These are phyloP conservation scores for Cyclocybe aegerita DNA, from an alignment of 768 basidiomycete genomes.

Conservation along the genomic window DNA sequence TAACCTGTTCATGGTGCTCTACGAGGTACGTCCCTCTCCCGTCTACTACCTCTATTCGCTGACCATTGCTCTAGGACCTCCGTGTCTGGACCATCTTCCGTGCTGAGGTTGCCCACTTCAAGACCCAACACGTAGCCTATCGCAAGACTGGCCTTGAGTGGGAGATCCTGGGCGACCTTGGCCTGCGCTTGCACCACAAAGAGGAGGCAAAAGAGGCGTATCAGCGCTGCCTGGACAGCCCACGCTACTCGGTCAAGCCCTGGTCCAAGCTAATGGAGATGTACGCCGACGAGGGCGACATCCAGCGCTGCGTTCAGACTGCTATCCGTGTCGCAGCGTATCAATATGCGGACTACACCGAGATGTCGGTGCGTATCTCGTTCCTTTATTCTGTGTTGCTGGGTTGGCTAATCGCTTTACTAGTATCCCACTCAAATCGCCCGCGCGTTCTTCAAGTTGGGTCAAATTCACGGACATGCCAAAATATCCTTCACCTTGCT, in stretches of 20 bases:
- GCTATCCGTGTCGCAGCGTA: constrained; percentile 93
- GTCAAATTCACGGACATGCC: constrained; percentile 87
- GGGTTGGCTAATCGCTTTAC: constrained; percentile 3
- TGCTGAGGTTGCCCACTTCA: constrained; percentile 98
- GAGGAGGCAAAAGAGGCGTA: constrained; percentile 99
- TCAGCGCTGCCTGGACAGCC: constrained; percentile 87
- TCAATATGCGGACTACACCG: constrained; percentile 86
- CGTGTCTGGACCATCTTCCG: constrained; percentile 99
- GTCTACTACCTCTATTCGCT: constrained; percentile 3
- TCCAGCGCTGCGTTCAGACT: constrained; percentile 86
- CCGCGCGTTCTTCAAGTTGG: constrained; percentile 89
- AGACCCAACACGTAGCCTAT: constrained; percentile 97
- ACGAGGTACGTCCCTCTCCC: constrained; percentile 62
- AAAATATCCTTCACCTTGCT: constrained; percentile 93
- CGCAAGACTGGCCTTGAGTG: constrained; percentile 96
- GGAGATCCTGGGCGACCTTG: constrained; percentile 97
- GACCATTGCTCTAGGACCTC: constrained; percentile 61
- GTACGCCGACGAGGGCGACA: constrained; percentile 96
- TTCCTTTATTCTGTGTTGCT: constrained; percentile 1
- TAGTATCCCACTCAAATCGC: constrained; percentile 92
- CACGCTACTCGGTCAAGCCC: constrained; percentile 86
- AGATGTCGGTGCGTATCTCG: constrained; percentile 69
- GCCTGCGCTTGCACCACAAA: constrained; percentile 90
- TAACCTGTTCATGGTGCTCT: constrained; percentile 97
- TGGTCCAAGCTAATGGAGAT: constrained; percentile 93